Conservation (phyloP, 768 basidiomycete species). For the Cystobasidium ongulense region DNA sequence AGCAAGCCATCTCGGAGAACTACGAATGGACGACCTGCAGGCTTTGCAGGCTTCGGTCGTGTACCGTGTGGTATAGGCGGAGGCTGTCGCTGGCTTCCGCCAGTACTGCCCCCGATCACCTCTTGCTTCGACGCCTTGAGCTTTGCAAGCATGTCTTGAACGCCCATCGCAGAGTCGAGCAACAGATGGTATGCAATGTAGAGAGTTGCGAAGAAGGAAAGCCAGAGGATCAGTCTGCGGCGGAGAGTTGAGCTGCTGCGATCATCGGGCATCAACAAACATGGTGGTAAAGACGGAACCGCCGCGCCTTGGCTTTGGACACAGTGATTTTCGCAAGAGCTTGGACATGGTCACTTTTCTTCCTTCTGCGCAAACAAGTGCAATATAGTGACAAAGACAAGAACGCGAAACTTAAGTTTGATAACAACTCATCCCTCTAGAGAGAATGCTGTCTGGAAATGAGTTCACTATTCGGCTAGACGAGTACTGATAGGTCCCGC, state of each 20-base stretch:
- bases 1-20: constrained; percentile 9
- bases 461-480: too few species aligned
- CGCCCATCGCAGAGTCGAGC: constrained; percentile 3
- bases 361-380: too few species aligned
- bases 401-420: too few species aligned
- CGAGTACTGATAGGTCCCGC: too few species aligned
- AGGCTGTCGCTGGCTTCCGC: not conserved
- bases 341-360: too few species aligned
- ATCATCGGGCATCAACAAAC: not conserved
- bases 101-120: not conserved
- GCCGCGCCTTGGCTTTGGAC: too few species aligned
- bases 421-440: too few species aligned
- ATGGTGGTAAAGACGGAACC: too few species aligned
- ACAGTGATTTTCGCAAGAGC: too few species aligned
- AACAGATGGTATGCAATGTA: not conserved
- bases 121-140: not conserved
- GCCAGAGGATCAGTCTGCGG: not conserved
- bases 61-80: constrained; percentile 24
- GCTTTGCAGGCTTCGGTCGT: not conserved
- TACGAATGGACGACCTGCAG: constrained; percentile 7
- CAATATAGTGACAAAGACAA: too few species aligned
- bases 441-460: too few species aligned
- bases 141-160: constrained; percentile 14
- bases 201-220: constrained; percentile 6
- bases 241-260: not conserved